Conservation (phyloP, 2,329 filamentous ascomycete genomes). For the Nigrospora oryzae region DNA sequence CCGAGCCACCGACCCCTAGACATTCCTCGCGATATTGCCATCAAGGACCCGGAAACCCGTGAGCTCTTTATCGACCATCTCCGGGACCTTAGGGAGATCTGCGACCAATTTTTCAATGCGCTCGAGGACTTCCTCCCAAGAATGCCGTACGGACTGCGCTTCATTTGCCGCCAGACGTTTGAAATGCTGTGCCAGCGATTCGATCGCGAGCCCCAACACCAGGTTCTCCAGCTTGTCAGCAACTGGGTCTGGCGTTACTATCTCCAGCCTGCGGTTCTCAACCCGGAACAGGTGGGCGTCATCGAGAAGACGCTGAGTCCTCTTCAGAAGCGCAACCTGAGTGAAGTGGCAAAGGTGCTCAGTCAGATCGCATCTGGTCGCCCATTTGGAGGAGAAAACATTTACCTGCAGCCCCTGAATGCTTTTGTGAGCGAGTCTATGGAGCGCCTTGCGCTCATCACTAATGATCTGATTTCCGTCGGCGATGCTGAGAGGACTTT, state of each 20-base stretch:
- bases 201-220: slow-evolving; percentile 66
- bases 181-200: slow-evolving; percentile 71
- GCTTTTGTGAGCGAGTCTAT: slow-evolving; percentile 82
- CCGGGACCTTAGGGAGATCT: slow-evolving; percentile 88
- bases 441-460: slow-evolving; percentile 67
- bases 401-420: slow-evolving; percentile 92
- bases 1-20: slow-evolving; percentile 75
- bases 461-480: slow-evolving; percentile 70
- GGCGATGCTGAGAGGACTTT: slow-evolving; percentile 85
- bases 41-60: slow-evolving; percentile 87
- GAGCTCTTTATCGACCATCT: slow-evolving; percentile 90
- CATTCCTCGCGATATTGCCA: slow-evolving; percentile 86
- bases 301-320: slow-evolving; percentile 84
- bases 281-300: slow-evolving; percentile 87
- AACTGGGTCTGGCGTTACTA: slow-evolving; percentile 95
- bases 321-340: slow-evolving; percentile 84
- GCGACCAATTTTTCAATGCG: slow-evolving; percentile 77
- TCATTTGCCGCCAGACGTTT: slow-evolving; percentile 79
- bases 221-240: slow-evolving; percentile 73
- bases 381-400: slow-evolving; percentile 86
- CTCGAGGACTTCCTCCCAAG: slow-evolving; percentile 77
- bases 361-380: slow-evolving; percentile 82
- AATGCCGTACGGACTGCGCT: slow-evolving; percentile 90
- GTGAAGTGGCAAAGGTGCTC: slow-evolving; percentile 85
- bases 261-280: slow-evolving; percentile 78